Evolutionary conservation across 1,284 basidiomycete species (phyloP), one percentile per base, ranked within the genome.

Genomic region (Albatrellus sp.): DNA sequence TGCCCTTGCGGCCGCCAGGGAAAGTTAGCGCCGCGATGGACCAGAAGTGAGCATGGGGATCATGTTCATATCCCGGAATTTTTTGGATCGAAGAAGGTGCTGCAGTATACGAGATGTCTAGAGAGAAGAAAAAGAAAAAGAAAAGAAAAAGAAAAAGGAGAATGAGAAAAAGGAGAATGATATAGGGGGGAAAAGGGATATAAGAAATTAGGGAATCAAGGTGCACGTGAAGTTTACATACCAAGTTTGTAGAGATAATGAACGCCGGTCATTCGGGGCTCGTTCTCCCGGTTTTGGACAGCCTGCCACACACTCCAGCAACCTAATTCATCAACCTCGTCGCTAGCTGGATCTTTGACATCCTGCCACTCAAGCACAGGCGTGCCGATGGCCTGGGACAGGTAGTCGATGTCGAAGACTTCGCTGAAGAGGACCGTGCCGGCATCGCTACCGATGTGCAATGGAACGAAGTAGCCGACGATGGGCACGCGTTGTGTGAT

Each of bases 291-390:
- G 34, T 57, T 56, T 48, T 77, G 70, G 6, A 74, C 68, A 20
- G 65, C 63, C 53, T 76, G 65, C 76, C 75, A 79, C 13, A 73
- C 58, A 55, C 70, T 73, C 81, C 81, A 84, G 58, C 81, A 85
- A n/a, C 81, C 81, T 16, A 85, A 50, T 13, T 73, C 68, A 28
- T 86, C 80, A 32, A 63, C 36, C n/a, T 58, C 56, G 28, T 49
- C 40, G 47, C 58, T 60, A 29, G 52, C 47, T 5, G 55, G 53
- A 42, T 63, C 55, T 46, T 69, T 69, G 46, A 70, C 57, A 38
- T 70, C 65, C 40, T 54, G 46, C 66, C 66, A 70, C 48, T 70
- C 66, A 40, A 70, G 50, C 12, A 69, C 58, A 5, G 62, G 62
- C 28, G 56, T 54, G 14, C 57, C 55, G 5, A 67, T 62, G 37